Percentiles rank a stretch among this genome's conserved stretches.
Evolutionary conservation across 495 filamentous ascomycete species (phyloP).

Genomic region (Podospora comata): DNA sequence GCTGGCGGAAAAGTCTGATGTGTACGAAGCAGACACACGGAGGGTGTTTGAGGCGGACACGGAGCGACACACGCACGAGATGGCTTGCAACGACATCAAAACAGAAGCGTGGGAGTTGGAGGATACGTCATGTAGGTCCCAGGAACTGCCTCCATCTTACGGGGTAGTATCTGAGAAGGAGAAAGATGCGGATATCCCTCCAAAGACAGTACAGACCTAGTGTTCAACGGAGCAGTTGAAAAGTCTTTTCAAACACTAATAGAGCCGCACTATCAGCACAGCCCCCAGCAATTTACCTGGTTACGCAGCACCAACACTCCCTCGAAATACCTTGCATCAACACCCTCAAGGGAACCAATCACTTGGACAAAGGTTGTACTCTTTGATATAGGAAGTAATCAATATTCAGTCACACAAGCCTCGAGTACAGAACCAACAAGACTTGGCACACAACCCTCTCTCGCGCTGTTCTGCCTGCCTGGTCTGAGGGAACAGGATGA

Average conservation of each 20-base stretch:
- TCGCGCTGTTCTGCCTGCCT: not conserved
- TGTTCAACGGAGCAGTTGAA: too few relatives aligned
- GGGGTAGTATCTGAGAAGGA: not conserved
- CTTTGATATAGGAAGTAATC: not conserved
- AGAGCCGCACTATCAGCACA: not conserved
- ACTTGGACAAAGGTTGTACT: not conserved
- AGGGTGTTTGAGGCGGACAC: too few relatives aligned
- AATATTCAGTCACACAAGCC: not conserved
- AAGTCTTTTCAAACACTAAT: too few relatives aligned
- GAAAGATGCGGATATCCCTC: not conserved
- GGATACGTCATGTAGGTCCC: not conserved
- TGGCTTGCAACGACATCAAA: not conserved
- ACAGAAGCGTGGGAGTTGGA: not conserved
- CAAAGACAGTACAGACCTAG: not conserved
- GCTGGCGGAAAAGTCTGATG: not conserved
- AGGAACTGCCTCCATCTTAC: not conserved
- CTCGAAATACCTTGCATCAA: not conserved
- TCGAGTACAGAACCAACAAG: not conserved
- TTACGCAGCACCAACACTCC: not conserved
- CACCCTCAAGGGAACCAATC: not conserved
- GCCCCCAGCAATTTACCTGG: not conserved
- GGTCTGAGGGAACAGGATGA: not conserved
- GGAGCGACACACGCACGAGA: not conserved
- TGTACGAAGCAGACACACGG: not conserved
- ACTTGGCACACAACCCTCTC: not conserved